Conservation (phyloP, 148 eudicot genomes). For the Drosera capensis region DNA sequence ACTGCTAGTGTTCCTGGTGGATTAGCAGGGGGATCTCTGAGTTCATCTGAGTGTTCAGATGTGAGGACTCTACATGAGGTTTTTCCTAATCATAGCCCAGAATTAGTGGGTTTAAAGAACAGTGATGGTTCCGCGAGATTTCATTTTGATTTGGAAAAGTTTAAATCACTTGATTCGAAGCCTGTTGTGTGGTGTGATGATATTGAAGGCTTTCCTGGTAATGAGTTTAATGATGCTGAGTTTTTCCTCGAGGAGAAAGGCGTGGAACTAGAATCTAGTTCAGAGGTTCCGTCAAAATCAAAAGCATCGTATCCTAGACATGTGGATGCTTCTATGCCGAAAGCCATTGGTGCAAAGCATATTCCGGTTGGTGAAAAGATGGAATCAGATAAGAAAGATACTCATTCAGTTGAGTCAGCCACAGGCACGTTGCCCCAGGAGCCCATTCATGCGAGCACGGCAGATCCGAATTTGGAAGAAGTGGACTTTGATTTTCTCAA, state of each 20-base stretch:
- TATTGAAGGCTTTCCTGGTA: slow-evolving; percentile 9
- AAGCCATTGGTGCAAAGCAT: slow-evolving; percentile 38
- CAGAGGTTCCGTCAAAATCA: slow-evolving; percentile 9
- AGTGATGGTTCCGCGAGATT: slow-evolving; percentile 10
- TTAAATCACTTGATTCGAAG: slow-evolving; percentile 9
- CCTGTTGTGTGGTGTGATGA: slow-evolving; percentile 7
- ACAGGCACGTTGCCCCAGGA: slow-evolving; percentile 6
- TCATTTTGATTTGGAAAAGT: slow-evolving; percentile 14
- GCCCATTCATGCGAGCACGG: slow-evolving; percentile 5
- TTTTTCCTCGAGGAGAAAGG: slow-evolving; percentile 29
- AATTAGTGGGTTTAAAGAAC: slow-evolving; percentile 23
- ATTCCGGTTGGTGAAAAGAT: slow-evolving; percentile 11
- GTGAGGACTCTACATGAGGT: slow-evolving; percentile 10
- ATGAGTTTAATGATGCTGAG: slow-evolving; percentile 13
- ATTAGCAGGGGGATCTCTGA: slow-evolving; percentile 14
- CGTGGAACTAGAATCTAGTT: slow-evolving; percentile 14
- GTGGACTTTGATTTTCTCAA: slow-evolving; percentile 11
- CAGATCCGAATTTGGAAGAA: slow-evolving; percentile 14
- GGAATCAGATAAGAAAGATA: slow-evolving; percentile 5
- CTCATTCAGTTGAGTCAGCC: slow-evolving; percentile 2
- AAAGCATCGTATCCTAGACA: slow-evolving; percentile 11
- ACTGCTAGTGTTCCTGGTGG: slow-evolving; percentile 31
- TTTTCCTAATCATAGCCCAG: slow-evolving; percentile 16
- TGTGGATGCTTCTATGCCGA: slow-evolving; percentile 19
- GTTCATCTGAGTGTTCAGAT: slow-evolving; percentile 22